These are phyloP conservation scores for Stephanodiscus minutulus DNA, from an alignment of 108 stramenopile genomes.

Conservation along the genomic window DNA sequence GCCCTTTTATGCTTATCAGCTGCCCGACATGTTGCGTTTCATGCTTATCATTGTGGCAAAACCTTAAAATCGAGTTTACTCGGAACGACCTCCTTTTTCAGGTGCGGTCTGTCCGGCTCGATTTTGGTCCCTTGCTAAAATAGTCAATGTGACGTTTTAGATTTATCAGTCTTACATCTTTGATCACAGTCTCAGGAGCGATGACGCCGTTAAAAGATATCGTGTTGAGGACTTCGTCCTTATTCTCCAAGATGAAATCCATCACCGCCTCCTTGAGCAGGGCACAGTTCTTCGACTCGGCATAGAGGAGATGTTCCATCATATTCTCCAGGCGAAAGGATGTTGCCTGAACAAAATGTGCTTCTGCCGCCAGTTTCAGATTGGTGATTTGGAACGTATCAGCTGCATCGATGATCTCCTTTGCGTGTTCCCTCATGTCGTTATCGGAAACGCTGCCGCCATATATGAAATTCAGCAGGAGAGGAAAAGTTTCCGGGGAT, in stretches of 20 bases:
- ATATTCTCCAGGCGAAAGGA: background rate
- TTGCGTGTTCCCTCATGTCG: background rate
- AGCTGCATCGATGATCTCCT: background rate
- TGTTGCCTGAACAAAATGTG: background rate
- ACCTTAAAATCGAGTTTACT: no score
- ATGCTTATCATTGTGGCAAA: no score
- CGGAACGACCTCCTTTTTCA: no score
- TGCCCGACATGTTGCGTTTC: no score
- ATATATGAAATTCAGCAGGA: background rate
- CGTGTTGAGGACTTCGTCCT: background rate
- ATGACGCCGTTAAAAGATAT: background rate
- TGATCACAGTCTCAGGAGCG: no score
- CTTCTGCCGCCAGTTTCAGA: background rate
- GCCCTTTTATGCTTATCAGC: no score
- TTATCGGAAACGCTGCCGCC: background rate
- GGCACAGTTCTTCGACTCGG: background rate
- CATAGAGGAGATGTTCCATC: slow-evolving; percentile 2
- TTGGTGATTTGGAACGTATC: background rate
- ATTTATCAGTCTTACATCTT: no score
- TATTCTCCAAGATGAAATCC: background rate
- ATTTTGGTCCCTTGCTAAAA: no score
- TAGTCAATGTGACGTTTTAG: no score
- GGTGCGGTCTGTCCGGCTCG: no score
- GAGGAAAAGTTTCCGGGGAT: background rate
- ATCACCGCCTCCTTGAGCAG: background rate